These are phyloP conservation scores for Tritrichomonas foetus DNA, from an alignment of 208 protist genomes.

Conservation along the genomic window DNA sequence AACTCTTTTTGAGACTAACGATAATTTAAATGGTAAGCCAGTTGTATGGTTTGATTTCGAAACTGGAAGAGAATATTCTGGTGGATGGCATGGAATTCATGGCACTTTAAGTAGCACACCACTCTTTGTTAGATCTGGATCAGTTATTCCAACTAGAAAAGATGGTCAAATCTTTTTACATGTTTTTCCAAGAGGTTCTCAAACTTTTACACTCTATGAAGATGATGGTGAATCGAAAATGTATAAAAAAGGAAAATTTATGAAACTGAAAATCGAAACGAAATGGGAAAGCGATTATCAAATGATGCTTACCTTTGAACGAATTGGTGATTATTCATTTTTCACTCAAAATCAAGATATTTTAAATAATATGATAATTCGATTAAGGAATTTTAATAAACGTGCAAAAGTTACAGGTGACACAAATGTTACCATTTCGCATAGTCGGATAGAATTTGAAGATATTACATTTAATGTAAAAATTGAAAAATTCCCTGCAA, in stretches of 20 bases:
- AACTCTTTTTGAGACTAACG: too few relatives aligned
- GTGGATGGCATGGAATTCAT: not conserved
- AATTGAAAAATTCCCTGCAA: too few relatives aligned
- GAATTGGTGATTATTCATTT: too few relatives aligned
- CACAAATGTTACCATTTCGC: too few relatives aligned
- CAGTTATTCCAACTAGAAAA: not conserved
- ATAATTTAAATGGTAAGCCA: too few relatives aligned
- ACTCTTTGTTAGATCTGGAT: not conserved
- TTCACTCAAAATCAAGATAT: too few relatives aligned
- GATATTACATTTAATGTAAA: too few relatives aligned
- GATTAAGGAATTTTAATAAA: too few relatives aligned
- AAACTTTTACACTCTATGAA: not conserved
- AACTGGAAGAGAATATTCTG: not conserved
- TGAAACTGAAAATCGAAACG: not conserved
- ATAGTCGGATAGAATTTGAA: too few relatives aligned
- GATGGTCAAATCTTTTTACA: not conserved
- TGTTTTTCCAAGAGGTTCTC: not conserved
- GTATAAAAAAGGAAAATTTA: not conserved
- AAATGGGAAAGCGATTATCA: not conserved
- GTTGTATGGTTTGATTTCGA: not conserved
- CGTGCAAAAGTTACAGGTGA: too few relatives aligned
- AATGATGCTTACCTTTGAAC: too few relatives aligned
- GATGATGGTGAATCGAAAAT: not conserved
- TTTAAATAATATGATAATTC: too few relatives aligned
- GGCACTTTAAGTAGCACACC: not conserved